Conservation (phyloP, 2,329 filamentous ascomycete genomes). For the Penicillium sp. region DNA sequence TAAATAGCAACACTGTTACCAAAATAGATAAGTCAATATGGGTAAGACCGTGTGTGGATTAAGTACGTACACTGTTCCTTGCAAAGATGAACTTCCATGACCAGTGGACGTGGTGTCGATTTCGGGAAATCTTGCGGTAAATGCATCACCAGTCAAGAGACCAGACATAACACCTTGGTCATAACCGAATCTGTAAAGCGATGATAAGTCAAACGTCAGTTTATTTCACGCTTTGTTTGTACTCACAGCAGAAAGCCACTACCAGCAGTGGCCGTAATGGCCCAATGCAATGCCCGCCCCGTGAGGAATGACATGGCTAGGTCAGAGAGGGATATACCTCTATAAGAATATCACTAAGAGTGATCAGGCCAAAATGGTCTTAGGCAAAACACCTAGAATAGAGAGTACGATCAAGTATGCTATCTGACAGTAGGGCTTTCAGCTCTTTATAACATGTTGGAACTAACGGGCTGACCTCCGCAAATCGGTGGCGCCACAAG, state of each 20-base stretch:
- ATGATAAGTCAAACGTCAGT: not conserved
- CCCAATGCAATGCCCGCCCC: constrained; percentile 40
- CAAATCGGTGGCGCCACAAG: constrained; percentile 13
- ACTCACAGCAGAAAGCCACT: constrained; percentile 32
- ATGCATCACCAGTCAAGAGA: constrained; percentile 31
- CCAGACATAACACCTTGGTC: constrained; percentile 43
- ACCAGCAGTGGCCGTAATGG: constrained; percentile 45
- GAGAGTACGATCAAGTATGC: not conserved
- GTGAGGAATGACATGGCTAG: constrained; percentile 27
- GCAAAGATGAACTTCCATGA: constrained; percentile 44
- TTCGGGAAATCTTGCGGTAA: constrained; percentile 27
- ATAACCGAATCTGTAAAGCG: constrained; percentile 33
- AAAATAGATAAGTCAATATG: not conserved
- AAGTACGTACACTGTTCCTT: constrained; percentile 43
- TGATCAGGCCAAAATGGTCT: not conserved
- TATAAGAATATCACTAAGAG: not conserved
- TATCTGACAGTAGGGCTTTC: constrained; percentile 5
- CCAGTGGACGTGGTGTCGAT: constrained; percentile 34
- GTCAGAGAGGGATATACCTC: not conserved
- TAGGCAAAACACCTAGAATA: not conserved
- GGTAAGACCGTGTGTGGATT: not conserved
- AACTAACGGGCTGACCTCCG: not conserved
- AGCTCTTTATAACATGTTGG: constrained; percentile 5
- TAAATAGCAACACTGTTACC: constrained; percentile 45
- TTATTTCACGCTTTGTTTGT: not conserved